Evolutionary conservation across 2,329 filamentous ascomycete species (phyloP).

Genomic region (Aspergillus udagawae): DNA sequence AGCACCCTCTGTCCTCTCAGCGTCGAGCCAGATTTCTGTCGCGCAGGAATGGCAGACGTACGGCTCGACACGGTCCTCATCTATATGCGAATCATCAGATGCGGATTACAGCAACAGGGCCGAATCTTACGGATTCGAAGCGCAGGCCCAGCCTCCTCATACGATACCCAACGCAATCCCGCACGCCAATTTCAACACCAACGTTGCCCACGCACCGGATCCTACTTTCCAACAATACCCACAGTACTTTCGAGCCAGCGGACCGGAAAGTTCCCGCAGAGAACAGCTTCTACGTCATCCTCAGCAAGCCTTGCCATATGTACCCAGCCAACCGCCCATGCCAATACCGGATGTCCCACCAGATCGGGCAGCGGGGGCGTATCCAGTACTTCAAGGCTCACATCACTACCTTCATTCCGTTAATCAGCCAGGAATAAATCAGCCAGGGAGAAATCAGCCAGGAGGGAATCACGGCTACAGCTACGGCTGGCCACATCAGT

Average conservation of each 20-base stretch:
- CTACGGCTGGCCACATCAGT: conserved; percentile 17
- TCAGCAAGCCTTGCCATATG: conserved; percentile 14
- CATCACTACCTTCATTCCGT: conserved; percentile 11
- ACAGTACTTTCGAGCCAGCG: conserved; percentile 14
- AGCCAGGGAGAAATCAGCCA: conserved; percentile 5
- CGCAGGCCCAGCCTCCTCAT: conserved; percentile 12
- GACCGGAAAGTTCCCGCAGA: conserved; percentile 9
- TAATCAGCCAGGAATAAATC: conserved; percentile 7
- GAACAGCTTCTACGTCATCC: conserved; percentile 11
- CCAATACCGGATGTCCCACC: conserved; percentile 14
- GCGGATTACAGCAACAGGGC: conserved; percentile 22
- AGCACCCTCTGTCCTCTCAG: conserved; percentile 21
- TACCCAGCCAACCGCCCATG: conserved; percentile 16
- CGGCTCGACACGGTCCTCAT: conserved; percentile 23
- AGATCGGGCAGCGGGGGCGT: conserved; percentile 11
- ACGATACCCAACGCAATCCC: conserved; percentile 13
- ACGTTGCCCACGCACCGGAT: conserved; percentile 12
- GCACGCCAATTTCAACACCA: conserved; percentile 19
- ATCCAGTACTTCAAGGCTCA: conserved; percentile 10
- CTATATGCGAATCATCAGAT: conserved; percentile 25
- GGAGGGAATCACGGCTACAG: conserved; percentile 5
- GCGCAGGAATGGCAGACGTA: conserved; percentile 27
- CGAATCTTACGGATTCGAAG: conserved; percentile 20
- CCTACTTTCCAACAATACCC: conserved; percentile 18
- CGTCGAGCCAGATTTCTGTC: conserved; percentile 23